Percentiles rank a stretch among this genome's conserved stretches.
phyloP scores from a whole-genome alignment of 2,329 filamentous ascomycete genomes.

The Calonectria pauciramosa region DNA sequence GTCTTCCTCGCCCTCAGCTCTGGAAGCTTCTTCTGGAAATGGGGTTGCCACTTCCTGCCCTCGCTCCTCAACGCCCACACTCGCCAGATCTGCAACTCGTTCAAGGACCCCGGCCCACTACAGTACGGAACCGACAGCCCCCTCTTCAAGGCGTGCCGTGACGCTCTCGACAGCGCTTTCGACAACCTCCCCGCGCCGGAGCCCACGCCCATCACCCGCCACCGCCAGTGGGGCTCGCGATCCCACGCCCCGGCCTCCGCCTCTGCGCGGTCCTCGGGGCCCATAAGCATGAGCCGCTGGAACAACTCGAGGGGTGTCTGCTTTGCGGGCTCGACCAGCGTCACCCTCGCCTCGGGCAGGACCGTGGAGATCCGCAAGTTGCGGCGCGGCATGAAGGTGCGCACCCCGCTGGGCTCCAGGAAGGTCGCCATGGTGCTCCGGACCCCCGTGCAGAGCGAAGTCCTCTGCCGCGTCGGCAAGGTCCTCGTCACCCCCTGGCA shows the following conservation, averaged over 20 bases:
- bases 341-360: conserved; percentile 59
- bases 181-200: conserved; percentile 60
- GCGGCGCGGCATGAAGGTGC: conserved; percentile 60
- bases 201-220: conserved; percentile 48
- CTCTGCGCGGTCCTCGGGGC: conserved; percentile 15
- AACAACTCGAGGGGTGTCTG: conserved; percentile 60
- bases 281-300: conserved; percentile 59
- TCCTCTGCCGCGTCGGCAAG: conserved; percentile 60
- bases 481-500: conserved; percentile 73
- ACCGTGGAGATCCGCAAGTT: conserved; percentile 59
- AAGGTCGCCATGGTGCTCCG: conserved; percentile 65
- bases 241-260: neutral
- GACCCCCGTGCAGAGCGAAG: conserved; percentile 57
- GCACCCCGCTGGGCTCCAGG: conserved; percentile 64
- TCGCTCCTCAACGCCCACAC: conserved; percentile 69
- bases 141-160: conserved; percentile 65
- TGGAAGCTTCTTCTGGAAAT: conserved; percentile 58
- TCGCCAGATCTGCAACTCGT: conserved; percentile 71
- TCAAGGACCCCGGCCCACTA: conserved; percentile 72
- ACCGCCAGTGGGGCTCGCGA: neutral
- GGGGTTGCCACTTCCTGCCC: conserved; percentile 71
- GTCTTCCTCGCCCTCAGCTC: conserved; percentile 61
- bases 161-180: conserved; percentile 64
- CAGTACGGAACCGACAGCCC: conserved; percentile 65
- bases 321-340: conserved; percentile 64